Percentiles rank a stretch among this genome's conserved stretches.
These are phyloP conservation scores for Plasmopara viticola DNA, from an alignment of 352 stramenopile genomes.

Conservation along the genomic window DNA sequence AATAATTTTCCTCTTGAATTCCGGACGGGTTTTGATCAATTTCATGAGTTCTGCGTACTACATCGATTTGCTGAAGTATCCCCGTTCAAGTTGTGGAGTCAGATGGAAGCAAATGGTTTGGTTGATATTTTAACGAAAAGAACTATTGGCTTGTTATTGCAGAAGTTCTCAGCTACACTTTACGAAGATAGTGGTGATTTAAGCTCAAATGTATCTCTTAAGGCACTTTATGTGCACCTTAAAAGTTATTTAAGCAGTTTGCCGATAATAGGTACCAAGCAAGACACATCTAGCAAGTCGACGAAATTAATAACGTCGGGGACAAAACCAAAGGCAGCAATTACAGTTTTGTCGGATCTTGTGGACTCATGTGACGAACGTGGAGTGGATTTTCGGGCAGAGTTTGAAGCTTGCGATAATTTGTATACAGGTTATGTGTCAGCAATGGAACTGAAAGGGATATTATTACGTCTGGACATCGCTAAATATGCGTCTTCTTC, in stretches of 20 bases:
- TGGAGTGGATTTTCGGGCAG: slow-evolving; percentile 41
- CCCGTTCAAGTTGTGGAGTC: slow-evolving; percentile 31
- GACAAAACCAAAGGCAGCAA: neutral
- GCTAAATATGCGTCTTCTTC: slow-evolving; percentile 12
- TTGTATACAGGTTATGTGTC: slow-evolving; percentile 37
- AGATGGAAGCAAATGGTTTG: slow-evolving; percentile 44
- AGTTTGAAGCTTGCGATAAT: slow-evolving; percentile 44
- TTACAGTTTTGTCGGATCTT: slow-evolving; percentile 19
- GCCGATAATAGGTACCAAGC: neutral
- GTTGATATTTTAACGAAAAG: slow-evolving; percentile 35
- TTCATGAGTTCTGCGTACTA: slow-evolving; percentile 52
- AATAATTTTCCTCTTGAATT: slow-evolving; percentile 30
- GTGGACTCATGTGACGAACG: slow-evolving; percentile 27
- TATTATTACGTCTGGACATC: slow-evolving; percentile 35
- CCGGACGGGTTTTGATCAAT: slow-evolving; percentile 23
- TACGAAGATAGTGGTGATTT: slow-evolving; percentile 6
- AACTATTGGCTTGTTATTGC: slow-evolving; percentile 28
- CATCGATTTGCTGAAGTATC: slow-evolving; percentile 33
- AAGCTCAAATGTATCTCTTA: slow-evolving; percentile 23
- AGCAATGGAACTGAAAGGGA: slow-evolving; percentile 50
- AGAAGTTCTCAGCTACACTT: slow-evolving; percentile 29
- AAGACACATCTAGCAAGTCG: neutral
- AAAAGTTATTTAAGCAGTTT: slow-evolving; percentile 7
- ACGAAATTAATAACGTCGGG: neutral
- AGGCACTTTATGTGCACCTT: slow-evolving; percentile 25